Evolutionary conservation across 306 rosid species (phyloP).

Genomic region (Vigna radiata): DNA sequence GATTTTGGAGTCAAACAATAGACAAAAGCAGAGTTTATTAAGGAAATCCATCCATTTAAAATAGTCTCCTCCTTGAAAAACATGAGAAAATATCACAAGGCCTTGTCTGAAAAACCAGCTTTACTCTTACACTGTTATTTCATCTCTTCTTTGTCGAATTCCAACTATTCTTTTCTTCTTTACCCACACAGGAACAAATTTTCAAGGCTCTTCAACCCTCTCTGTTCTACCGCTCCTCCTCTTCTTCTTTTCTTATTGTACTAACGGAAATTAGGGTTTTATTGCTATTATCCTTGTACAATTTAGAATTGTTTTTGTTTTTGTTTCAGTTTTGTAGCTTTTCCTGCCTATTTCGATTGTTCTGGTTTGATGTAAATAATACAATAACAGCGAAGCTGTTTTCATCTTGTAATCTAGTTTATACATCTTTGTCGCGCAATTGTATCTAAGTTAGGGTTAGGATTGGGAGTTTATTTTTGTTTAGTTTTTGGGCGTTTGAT

Average conservation of each 20-base stretch:
- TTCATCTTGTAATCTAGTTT: neutral
- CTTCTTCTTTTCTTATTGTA: neutral
- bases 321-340: neutral
- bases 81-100: neutral
- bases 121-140: neutral
- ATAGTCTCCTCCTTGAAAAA: neutral
- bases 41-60: neutral
- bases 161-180: neutral
- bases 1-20: neutral
- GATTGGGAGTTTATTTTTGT: conserved; percentile 46
- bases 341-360: neutral
- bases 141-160: neutral
- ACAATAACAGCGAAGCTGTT: neutral
- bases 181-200: neutral
- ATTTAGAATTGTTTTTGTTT: conserved; percentile 16
- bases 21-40: neutral
- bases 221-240: neutral
- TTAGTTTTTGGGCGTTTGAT: conserved; percentile 32
- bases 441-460: conserved; percentile 46
- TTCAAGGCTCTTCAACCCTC: neutral
- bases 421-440: neutral
- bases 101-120: neutral
- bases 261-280: conserved; percentile 24
- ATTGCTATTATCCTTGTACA: conserved; percentile 13
- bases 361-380: neutral